These are phyloP conservation scores for Middelhovenomyces tepae DNA, from an alignment of 805 yeast genomes.

Conservation along the genomic window DNA sequence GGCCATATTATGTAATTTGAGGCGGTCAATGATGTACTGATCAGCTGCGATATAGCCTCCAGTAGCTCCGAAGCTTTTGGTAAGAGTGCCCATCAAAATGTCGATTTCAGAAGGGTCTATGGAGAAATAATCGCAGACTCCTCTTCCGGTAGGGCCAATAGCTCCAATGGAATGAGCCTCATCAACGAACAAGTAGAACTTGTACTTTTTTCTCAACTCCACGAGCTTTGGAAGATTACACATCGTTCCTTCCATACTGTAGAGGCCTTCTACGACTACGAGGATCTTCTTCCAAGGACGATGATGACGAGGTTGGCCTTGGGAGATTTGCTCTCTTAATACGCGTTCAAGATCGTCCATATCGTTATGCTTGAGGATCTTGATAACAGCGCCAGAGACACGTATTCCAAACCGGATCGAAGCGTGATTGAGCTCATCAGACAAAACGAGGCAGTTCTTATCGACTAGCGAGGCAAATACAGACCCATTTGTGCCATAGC, in stretches of 20 bases:
- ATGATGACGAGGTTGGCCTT: conserved; percentile 91
- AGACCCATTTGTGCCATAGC: conserved; percentile 91
- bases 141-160: conserved; percentile 89
- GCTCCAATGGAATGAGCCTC: conserved; percentile 99
- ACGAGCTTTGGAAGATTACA: conserved; percentile 70
- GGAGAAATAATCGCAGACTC: conserved; percentile 89
- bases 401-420: conserved; percentile 94
- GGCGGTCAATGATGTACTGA: conserved; percentile 57
- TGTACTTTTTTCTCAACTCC: conserved; percentile 71
- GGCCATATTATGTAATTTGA: conserved; percentile 66
- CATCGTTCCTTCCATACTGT: conserved; percentile 70
- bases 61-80: conserved; percentile 97
- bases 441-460: conserved; percentile 79
- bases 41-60: conserved; percentile 94
- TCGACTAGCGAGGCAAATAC: conserved; percentile 77
- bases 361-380: conserved; percentile 87
- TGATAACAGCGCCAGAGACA: conserved; percentile 84
- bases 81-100: conserved; percentile 92
- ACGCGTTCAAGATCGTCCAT: conserved; percentile 70
- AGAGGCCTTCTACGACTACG: conserved; percentile 86
- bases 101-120: conserved; percentile 71
- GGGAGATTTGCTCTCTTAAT: conserved; percentile 75
- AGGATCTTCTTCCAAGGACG: conserved; percentile 84
- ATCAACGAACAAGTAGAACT: conserved; percentile 83
- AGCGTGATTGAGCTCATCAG: conserved; percentile 92